These are phyloP conservation scores for Pseudogymnoascus sp. DNA, from an alignment of 2,329 filamentous ascomycete species.

Conservation along the genomic window DNA sequence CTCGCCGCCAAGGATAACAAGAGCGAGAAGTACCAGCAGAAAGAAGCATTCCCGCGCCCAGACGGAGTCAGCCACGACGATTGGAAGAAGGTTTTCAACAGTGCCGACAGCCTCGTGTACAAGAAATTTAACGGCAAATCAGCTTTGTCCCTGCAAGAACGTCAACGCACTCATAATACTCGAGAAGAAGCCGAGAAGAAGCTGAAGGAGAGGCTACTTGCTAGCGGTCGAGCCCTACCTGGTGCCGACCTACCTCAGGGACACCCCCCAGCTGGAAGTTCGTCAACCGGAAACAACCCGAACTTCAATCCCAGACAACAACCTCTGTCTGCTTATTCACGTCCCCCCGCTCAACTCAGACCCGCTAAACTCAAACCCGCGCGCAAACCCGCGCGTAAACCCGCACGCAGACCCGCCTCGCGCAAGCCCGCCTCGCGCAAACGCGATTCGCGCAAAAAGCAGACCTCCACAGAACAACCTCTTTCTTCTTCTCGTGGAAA, in stretches of 20 bases:
- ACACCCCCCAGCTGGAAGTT: background rate
- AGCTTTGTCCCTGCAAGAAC: slow-evolving; percentile 20
- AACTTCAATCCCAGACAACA: background rate
- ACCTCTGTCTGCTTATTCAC: background rate
- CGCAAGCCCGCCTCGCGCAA: background rate
- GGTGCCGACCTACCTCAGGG: background rate
- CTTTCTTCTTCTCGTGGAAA: background rate
- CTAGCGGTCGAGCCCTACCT: slow-evolving; percentile 3
- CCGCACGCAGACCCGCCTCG: background rate
- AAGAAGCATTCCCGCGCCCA: slow-evolving; percentile 25
- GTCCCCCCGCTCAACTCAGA: background rate
- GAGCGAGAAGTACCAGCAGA: slow-evolving; percentile 27
- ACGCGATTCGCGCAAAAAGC: background rate
- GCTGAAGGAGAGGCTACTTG: slow-evolving; percentile 20
- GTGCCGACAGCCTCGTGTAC: slow-evolving; percentile 27
- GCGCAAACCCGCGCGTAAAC: too few relatives aligned
- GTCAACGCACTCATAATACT: slow-evolving; percentile 20
- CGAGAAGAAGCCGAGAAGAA: slow-evolving; percentile 21
- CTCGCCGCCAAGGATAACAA: slow-evolving; percentile 16
- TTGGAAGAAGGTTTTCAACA: slow-evolving; percentile 28
- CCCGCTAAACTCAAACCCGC: too few relatives aligned
- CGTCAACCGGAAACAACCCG: background rate
- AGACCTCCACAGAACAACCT: background rate
- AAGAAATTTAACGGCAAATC: slow-evolving; percentile 23
- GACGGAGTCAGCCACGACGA: slow-evolving; percentile 23